phyloP scores from a whole-genome alignment of 768 basidiomycete genomes.

The Imleria badia region DNA sequence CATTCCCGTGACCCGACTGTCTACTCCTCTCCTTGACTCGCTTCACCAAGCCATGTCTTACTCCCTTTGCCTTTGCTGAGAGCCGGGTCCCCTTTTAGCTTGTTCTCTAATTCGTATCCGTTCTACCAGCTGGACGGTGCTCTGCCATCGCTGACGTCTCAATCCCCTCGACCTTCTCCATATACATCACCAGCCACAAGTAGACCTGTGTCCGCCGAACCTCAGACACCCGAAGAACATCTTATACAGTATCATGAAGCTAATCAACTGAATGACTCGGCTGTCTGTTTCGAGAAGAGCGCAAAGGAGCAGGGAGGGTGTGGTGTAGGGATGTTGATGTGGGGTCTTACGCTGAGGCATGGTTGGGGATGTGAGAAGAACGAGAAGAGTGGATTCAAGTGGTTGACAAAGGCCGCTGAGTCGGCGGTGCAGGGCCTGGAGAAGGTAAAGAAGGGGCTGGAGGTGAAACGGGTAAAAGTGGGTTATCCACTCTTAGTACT shows the following conservation, averaged over 20 bases:
- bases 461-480: conserved; percentile 56
- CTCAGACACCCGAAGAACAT: conserved; percentile 58
- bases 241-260: conserved; percentile 78
- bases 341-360: conserved; percentile 80
- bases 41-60: conserved; percentile 3
- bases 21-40: conserved; percentile 14
- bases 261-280: conserved; percentile 67
- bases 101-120: conserved; percentile 63
- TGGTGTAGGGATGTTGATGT: conserved; percentile 91
- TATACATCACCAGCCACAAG: conserved; percentile 17
- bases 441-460: conserved; percentile 52
- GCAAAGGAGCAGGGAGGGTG: conserved; percentile 77
- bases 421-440: conserved; percentile 76
- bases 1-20: conserved; percentile 20
- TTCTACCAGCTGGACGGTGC: conserved; percentile 58
- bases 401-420: conserved; percentile 83
- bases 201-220: conserved; percentile 18
- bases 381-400: conserved; percentile 76
- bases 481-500: not conserved
- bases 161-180: conserved; percentile 13
- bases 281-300: conserved; percentile 71
- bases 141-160: conserved; percentile 43
- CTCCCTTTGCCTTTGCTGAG: conserved; percentile 37
- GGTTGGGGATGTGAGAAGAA: conserved; percentile 87
- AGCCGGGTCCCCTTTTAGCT: conserved; percentile 37